Evolutionary conservation across 106 monocot species (phyloP).

Genomic region (Narthecium ossifragum): DNA sequence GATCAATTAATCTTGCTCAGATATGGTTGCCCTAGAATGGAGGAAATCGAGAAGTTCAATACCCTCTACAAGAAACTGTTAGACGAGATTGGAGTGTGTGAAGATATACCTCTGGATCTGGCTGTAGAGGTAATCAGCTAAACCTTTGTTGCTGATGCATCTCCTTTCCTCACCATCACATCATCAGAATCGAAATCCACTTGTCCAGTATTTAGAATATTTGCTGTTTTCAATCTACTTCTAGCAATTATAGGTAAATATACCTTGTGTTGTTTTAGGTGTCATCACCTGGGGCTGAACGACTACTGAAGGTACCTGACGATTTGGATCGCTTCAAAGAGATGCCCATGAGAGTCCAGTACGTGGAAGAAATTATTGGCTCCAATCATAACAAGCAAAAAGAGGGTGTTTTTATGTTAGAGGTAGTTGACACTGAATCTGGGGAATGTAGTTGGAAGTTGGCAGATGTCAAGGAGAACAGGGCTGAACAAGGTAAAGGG

Average conservation of each 20-base stretch:
- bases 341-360: conserved; percentile 59
- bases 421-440: conserved; percentile 31
- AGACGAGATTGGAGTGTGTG: conserved; percentile 58
- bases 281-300: conserved; percentile 86
- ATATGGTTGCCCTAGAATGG: conserved; percentile 75
- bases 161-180: no score
- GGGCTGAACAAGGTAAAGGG: conserved; percentile 40
- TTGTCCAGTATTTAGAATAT: no score
- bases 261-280: no score
- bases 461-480: conserved; percentile 71
- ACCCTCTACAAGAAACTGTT: conserved; percentile 46
- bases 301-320: conserved; percentile 64
- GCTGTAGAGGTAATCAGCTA: conserved; percentile 62
- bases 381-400: conserved; percentile 7
- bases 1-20: conserved; percentile 21
- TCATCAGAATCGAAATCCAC: no score
- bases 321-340: conserved; percentile 80
- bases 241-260: no score
- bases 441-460: conserved; percentile 53
- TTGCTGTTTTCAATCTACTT: no score
- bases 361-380: conserved; percentile 25
- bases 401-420: conserved; percentile 53
- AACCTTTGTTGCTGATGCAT: no score
- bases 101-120: conserved; percentile 66
- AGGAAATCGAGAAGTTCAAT: conserved; percentile 78